Base-by-base conservation (phyloP, 352 stramenopile genomes). In the Globisporangium alternatum region DNA sequence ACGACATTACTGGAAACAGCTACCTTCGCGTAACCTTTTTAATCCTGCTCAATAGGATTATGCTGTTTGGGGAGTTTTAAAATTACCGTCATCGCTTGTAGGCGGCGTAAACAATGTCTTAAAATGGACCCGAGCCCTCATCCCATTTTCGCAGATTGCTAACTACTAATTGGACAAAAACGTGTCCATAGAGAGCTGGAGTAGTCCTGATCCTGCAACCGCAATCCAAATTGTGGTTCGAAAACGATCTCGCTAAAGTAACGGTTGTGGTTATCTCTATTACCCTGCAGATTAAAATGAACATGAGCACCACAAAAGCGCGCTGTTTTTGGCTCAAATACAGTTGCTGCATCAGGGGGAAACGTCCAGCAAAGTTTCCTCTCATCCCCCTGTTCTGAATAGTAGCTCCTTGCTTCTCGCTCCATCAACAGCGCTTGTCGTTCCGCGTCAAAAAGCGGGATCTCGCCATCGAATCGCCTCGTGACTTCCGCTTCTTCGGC, bases 281-380 rank as follows among this genome's bases (percentile, higher is more conserved):
- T 5, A 9, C 35, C 9, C 9, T 15, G 13, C 43, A 48, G 43
- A 48, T 48, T 48, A 48, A 22, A 48, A 48, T 48, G 43, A 21
- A 48, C 43, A 48, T 28, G 25, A 28, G 25, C 25, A 28, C 25
- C 2, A 2, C 25, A 28, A 3, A 17, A 28, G 8, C 28, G 48
- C 4, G 3, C 5, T 17, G 33, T 47, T 21, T 47, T n/a, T 59
- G 33, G n/a, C 1, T n/a, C 31, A 9, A 17, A 7, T 59, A 3
- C 17, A 41, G n/a, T 59, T 59, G 53, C 53, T 6, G 7, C 21
- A 47, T 59, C 0, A 17, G n/a, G 53, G 35, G 2, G 21, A 47
- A 59, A 48, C 33, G 33, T 33, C 35, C 53, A 59, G 53, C 21
- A 59, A 35, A 19, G 33, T 33, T 58, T 58, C 35, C 15, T 2